Base-by-base conservation (phyloP, 371 early-diverging fungal species). In the Caulochytrium protostelioides region DNA sequence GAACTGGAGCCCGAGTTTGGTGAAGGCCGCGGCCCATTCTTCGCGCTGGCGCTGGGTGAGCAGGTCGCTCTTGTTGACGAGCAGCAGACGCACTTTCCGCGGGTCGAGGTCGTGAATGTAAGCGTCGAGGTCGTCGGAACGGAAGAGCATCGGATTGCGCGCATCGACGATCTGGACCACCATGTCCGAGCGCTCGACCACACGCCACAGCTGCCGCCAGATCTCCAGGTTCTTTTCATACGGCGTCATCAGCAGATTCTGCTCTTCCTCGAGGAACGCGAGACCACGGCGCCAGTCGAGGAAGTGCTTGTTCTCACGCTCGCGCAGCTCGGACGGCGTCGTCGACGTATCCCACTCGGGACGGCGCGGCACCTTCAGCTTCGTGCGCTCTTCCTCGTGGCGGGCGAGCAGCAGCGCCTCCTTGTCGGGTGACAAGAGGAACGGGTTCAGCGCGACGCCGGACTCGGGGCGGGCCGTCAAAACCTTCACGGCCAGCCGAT, bases 121-220 rank as follows among this genome's bases (percentile, higher is more conserved):
- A 31, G 60, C 69, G 22, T 82, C 83, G 36, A 99, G 55, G 62
- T 99, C 99, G 3, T 70, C 66, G 33, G 77, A 80, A 29, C 91
- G 66, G 62, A 95, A 99, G 36, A 97, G 61, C 34, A 89, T 46
- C 1, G 97, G 97, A 59, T 98, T 90, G 39, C 99, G 72, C 13
- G 89, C 90, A 66, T 99, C 99, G n/a, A 99, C 92, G 42, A 99
- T 97, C 59, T 98, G 98, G 15, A 95, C 87, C 20, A 99, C 70
- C 41, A 92, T 40, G 41, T 97, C 85, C 22, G 90, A 83, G 35
- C 90, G 67, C 56, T 99, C 99, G 51, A 97, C 81, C 26, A 98
- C 97, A 20, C 98, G 72, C 98, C 98, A 98, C 34, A 99, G 68
- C 57, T 99, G 98, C 32, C 97, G 72, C 99, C 99, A 99, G 21